Percentiles rank a stretch among this genome's conserved stretches.
Conservation (phyloP, 2,329 filamentous ascomycete species). For the Aspergillus hiratsukae region DNA sequence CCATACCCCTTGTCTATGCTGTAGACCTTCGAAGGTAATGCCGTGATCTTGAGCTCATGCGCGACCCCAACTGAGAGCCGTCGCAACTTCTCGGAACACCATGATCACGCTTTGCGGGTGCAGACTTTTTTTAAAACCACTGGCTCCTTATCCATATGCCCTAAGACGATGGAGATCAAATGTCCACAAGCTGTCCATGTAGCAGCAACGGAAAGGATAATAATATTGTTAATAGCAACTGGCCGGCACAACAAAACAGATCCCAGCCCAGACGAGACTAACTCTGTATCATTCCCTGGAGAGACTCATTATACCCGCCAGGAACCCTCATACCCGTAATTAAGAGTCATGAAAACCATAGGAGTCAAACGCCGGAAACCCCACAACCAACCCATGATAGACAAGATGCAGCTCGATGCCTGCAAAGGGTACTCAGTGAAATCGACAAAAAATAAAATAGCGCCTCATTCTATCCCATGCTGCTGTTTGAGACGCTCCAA, state of each 20-base stretch:
- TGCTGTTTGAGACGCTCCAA: conserved; percentile 97
- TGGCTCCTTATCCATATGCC: neutral
- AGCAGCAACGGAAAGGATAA: conserved; percentile 13
- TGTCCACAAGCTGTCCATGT: conserved; percentile 12
- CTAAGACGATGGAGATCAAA: neutral
- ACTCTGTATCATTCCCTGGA: conserved; percentile 18
- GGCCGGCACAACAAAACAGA: conserved; percentile 14
- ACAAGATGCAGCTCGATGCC: conserved; percentile 31
- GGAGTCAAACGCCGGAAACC: conserved; percentile 39
- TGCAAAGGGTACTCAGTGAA: conserved; percentile 31
- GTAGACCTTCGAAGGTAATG: neutral
- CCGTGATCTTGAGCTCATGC: neutral
- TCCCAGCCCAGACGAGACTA: conserved; percentile 17
- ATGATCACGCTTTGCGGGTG: neutral
- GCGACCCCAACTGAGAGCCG: neutral
- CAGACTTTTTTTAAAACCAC: neutral
- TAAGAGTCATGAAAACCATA: conserved; percentile 30
- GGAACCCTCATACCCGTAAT: conserved; percentile 25
- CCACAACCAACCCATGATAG: conserved; percentile 33
- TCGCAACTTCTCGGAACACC: neutral
- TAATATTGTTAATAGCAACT: conserved; percentile 21
- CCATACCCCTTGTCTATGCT: neutral
- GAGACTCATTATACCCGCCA: conserved; percentile 24
- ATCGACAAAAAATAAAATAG: conserved; percentile 22
- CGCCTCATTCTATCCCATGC: conserved; percentile 91